These are phyloP conservation scores for Candida pseudocylindracea DNA, from an alignment of 1,139 yeast species.

Conservation along the genomic window DNA sequence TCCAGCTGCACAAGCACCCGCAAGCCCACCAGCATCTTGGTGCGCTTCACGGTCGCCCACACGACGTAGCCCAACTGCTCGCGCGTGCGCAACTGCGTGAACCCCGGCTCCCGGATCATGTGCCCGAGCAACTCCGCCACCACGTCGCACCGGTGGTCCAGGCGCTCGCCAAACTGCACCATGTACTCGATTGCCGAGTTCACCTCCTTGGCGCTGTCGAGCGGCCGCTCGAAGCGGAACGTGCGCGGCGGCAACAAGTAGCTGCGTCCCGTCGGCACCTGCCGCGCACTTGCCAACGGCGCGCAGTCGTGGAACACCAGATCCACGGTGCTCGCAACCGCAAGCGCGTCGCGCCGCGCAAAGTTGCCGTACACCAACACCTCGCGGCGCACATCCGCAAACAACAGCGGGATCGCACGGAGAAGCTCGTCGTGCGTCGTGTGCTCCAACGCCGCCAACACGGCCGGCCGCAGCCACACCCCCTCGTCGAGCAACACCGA, in stretches of 20 bases:
- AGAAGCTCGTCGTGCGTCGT: conserved; percentile 30
- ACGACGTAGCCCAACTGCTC: conserved; percentile 89
- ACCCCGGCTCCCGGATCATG: conserved; percentile 67
- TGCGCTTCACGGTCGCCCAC: conserved; percentile 46
- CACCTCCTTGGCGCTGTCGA: conserved; percentile 48
- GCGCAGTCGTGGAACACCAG: conserved; percentile 4
- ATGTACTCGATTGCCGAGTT: conserved; percentile 74
- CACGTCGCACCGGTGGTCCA: conserved; percentile 14
- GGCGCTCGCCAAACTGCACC: conserved; percentile 35
- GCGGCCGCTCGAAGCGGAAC: conserved; percentile 24
- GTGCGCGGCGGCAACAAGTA: conserved; percentile 19
- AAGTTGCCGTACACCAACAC: conserved; percentile 66
- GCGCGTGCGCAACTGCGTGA: conserved; percentile 72
- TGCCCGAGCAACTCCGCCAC: conserved; percentile 47
- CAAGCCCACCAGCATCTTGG: conserved; percentile 58
- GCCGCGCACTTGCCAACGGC: background rate
- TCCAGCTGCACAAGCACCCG: conserved; percentile 78
- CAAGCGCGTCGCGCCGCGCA: conserved; percentile 25
- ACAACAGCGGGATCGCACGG: conserved; percentile 17
- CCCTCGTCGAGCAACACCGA: conserved; percentile 46
- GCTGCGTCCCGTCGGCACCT: no score
- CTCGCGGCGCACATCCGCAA: conserved; percentile 36
- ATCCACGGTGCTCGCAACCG: conserved; percentile 7
- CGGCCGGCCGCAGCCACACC: conserved; percentile 24
- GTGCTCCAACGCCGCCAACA: conserved; percentile 23